Percentiles rank a stretch among this genome's conserved stretches.
phyloP scores from a whole-genome alignment of 2,329 filamentous ascomycete species.

The Botrytis elliptica region DNA sequence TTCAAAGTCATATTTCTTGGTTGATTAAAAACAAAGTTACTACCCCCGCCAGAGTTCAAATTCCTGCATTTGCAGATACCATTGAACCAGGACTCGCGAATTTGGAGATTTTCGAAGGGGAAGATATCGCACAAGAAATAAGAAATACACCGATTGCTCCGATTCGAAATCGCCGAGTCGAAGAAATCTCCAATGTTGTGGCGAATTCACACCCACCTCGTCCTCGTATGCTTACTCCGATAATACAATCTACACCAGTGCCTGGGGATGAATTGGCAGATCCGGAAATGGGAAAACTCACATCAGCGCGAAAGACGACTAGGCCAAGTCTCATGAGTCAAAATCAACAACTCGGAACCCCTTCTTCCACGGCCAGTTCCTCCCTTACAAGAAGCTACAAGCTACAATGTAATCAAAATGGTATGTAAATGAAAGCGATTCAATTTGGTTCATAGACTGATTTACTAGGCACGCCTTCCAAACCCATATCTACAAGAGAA shows the following conservation, averaged over 20 bases:
- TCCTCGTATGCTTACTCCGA: constrained; percentile 27
- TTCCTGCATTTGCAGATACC: constrained; percentile 17
- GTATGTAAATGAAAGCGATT: constrained; percentile 24
- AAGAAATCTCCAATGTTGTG: constrained; percentile 29
- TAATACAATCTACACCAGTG: constrained; percentile 23
- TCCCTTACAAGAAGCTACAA: constrained; percentile 32
- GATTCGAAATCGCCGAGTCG: constrained; percentile 23
- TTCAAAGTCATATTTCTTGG: constrained; percentile 39
- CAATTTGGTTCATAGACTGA: constrained; percentile 1
- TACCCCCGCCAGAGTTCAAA: constrained; percentile 28
- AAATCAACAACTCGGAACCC: constrained; percentile 36
- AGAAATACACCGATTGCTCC: constrained; percentile 21
- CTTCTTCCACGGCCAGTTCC: constrained; percentile 34
- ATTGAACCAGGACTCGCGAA: constrained; percentile 17
- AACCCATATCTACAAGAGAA: constrained; percentile 21
- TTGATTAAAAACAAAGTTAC: constrained; percentile 36
- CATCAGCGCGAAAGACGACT: constrained; percentile 31
- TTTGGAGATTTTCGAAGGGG: constrained; percentile 22
- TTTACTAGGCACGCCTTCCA: constrained; percentile 31
- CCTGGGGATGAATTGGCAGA: constrained; percentile 22
- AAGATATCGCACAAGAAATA: constrained; percentile 20
- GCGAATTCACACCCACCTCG: constrained; percentile 29
- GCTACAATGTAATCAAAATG: constrained; percentile 28
- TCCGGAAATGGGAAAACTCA: constrained; percentile 37
- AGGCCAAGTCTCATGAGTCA: constrained; percentile 36